Conservation (phyloP, 2,329 filamentous ascomycete genomes). For the Apiospora sp. region DNA sequence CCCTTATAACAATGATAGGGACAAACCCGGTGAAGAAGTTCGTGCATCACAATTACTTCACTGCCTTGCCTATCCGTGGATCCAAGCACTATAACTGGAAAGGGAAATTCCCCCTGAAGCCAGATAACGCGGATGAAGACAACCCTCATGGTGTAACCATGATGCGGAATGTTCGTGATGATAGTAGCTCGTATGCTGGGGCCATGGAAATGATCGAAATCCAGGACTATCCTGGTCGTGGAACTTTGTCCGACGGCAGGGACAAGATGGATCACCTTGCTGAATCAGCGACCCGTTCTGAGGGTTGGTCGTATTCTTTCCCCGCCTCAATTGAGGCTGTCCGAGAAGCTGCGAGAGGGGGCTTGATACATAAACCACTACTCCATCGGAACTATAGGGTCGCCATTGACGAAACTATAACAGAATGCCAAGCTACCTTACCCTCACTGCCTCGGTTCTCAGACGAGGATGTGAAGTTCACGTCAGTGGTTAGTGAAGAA, state of each 20-base stretch:
- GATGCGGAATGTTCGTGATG: too few species aligned
- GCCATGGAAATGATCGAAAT: too few species aligned
- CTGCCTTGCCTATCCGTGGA: neutral
- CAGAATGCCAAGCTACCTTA: neutral
- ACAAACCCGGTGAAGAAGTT: neutral
- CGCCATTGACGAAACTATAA: fast-evolving
- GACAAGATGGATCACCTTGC: too few species aligned
- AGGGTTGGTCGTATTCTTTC: too few species aligned
- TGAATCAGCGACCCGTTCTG: too few species aligned
- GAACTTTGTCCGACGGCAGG: too few species aligned
- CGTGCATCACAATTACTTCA: neutral
- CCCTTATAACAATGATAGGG: neutral
- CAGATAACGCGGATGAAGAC: too few species aligned
- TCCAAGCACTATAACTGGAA: neutral
- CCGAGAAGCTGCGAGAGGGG: neutral
- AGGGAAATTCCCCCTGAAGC: too few species aligned
- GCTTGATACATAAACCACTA: neutral
- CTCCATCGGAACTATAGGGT: neutral
- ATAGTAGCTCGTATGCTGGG: too few species aligned
- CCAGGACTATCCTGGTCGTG: too few species aligned
- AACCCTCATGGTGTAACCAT: too few species aligned
- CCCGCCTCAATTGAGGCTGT: neutral
- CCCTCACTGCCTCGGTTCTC: neutral
- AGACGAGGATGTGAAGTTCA: neutral
- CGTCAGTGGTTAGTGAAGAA: neutral